Base-by-base conservation (phyloP, 768 basidiomycete genomes). In the Phlebiopsis flavidoalba region DNA sequence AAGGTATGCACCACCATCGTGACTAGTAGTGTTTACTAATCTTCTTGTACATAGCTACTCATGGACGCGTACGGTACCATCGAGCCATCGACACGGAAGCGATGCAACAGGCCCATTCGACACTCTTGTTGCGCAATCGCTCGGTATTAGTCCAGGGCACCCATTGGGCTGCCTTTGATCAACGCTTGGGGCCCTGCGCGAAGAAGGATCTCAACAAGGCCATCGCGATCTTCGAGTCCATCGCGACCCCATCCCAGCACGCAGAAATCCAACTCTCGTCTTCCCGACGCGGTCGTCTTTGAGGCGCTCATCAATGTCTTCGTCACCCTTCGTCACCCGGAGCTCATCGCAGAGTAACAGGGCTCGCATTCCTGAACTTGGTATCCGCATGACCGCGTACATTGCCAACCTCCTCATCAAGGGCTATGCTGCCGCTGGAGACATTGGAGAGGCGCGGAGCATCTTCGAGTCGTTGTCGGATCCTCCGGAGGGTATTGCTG, bases 361-460 rank as follows among this genome's bases (percentile, higher is more conserved):
- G 37, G 70, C 75, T 35, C 82, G 83, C 60, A 84, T 98, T 77
- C 75, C 74, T 22, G 66, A 73, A 1, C 77, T 81, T 6, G 84
- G 85, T 35, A 84, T 95, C 8, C 89, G 90, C 67, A 88, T 94
- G 84, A 98, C 95, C 1, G 95, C 96, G 6, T 99, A 99, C 73
- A 91, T 98, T 64, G 90, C 89, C 26, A 98, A 98, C 76, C 79
- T 88, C 59, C 75, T 93, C 67, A 91, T 94, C 75, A 80, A 82
- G 67, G 87, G 83, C 3, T 83, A 86, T 66, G 80, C 95, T 0
- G 81, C 86, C 26, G 80, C 79, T 1, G 87, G 88, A 17, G 77
- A 88, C 46, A 77, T 98, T 57, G 85, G 84, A 15, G 77, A 83
- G 58, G 87, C 96, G 1, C 79, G 95, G 40, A 73, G 71, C 36